These are phyloP conservation scores for Starmerella kuoi DNA, from an alignment of 805 yeast species.

Conservation along the genomic window DNA sequence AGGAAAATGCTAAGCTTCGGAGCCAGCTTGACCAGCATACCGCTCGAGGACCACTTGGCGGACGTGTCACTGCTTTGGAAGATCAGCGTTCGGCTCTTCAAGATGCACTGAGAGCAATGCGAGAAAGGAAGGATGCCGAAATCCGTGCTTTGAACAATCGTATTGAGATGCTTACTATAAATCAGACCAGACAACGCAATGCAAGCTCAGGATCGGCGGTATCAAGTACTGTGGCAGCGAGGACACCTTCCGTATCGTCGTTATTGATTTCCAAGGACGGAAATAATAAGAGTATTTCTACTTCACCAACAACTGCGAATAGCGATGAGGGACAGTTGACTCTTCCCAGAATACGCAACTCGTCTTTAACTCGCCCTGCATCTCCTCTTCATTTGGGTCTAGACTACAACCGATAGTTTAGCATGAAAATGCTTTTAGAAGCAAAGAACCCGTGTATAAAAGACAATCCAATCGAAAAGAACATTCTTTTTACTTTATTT, in stretches of 20 bases:
- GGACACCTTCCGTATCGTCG: not conserved
- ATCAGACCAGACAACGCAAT: conserved; percentile 8
- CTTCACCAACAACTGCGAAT: not conserved
- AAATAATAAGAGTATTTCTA: not conserved
- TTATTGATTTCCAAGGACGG: not conserved
- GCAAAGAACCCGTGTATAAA: no score
- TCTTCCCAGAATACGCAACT: conserved; percentile 11
- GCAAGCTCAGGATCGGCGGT: not conserved
- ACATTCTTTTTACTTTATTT: no score
- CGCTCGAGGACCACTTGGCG: conserved; percentile 28
- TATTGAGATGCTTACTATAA: conserved; percentile 21
- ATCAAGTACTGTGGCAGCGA: not conserved
- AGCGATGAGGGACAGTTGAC: conserved; percentile 3
- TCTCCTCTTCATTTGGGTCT: conserved; percentile 12
- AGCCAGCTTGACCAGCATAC: conserved; percentile 26
- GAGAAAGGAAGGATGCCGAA: conserved; percentile 32
- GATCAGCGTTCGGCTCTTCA: conserved; percentile 32
- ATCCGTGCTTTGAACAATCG: conserved; percentile 24
- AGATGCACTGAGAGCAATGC: conserved; percentile 31
- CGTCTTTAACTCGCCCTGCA: conserved; percentile 9
- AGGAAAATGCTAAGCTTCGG: conserved; percentile 27
- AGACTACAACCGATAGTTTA: conserved; percentile 8
- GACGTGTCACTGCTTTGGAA: conserved; percentile 27
- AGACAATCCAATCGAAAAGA: no score
- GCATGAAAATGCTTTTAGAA: no score